Percentiles rank a stretch among this genome's conserved stretches.
These are phyloP conservation scores for Remersonia thermophila DNA, from an alignment of 2,329 filamentous ascomycete genomes.

Conservation along the genomic window DNA sequence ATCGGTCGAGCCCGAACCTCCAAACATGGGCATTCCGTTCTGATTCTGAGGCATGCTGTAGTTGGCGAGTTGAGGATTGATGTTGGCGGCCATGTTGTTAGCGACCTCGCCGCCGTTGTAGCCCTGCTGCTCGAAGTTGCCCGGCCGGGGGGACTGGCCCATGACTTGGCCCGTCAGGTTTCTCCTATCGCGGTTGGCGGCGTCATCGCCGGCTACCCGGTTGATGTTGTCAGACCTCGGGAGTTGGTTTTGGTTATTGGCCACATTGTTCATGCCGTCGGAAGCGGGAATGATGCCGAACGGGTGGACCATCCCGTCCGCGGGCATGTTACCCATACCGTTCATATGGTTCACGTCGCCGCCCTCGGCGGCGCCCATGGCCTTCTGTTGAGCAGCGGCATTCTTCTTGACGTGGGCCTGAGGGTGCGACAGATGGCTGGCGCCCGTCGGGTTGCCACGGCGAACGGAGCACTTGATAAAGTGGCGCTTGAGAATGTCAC, in stretches of 20 bases:
- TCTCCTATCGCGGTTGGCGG: slow-evolving; percentile 44
- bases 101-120: slow-evolving; percentile 46
- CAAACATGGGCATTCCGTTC: slow-evolving; percentile 54
- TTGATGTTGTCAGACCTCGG: slow-evolving; percentile 50
- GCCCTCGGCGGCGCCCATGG: slow-evolving; percentile 36
- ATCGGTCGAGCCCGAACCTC: slow-evolving; percentile 49
- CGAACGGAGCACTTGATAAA: slow-evolving; percentile 98
- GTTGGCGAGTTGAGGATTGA: slow-evolving; percentile 49
- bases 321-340: slow-evolving; percentile 45
- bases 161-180: slow-evolving; percentile 42
- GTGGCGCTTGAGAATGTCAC: slow-evolving; percentile 96
- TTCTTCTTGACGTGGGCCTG: slow-evolving; percentile 79
- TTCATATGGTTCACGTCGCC: slow-evolving; percentile 48
- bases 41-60: slow-evolving; percentile 52
- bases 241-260: slow-evolving; percentile 48
- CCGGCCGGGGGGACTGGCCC: slow-evolving; percentile 34
- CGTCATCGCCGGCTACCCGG: slow-evolving; percentile 35
- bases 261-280: slow-evolving; percentile 48
- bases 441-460: slow-evolving; percentile 87
- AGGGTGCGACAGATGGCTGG: slow-evolving; percentile 86
- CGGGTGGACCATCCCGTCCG: slow-evolving; percentile 39
- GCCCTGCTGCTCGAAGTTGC: slow-evolving; percentile 33
- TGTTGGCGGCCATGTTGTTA: slow-evolving; percentile 48
- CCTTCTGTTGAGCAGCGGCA: slow-evolving; percentile 42
- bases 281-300: slow-evolving; percentile 35